Base-by-base conservation (phyloP, 2,329 filamentous ascomycete genomes). In the Fusarium fujikuroi region DNA sequence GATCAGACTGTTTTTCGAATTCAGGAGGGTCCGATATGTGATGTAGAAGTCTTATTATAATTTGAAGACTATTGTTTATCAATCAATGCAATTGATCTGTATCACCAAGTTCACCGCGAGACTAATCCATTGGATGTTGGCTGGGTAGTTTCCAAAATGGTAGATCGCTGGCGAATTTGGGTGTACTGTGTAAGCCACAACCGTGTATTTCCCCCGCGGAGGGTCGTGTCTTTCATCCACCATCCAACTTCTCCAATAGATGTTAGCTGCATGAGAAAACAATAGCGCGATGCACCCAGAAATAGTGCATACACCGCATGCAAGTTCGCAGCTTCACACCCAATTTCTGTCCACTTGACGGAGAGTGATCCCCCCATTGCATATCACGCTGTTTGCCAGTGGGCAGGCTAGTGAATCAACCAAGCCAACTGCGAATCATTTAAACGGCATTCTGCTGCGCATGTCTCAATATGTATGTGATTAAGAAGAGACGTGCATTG, bases 221-320 rank as follows among this genome's bases (percentile, higher is more conserved):
- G 47, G 32, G 47, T 34, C 16, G 18, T 9, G 28, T 58, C 25
- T 34, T 21, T 19, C 28, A 21, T 36, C 37, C n/a, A 37, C 30
- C 34, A 67, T 12, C 23, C 32, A 44, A 32, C 19, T 34, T 44
- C 53, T 47, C 43, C 39, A 28, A 36, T 23, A 34, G 19, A n/a
- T 69, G 34, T 61, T 69, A 65, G 66, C 47, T 74, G 61, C 66
- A 63, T 25, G n/a, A 40, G 15, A 44, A 70, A 25, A 28, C 43
- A 60, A 59, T 52, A 63, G 44, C 50, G 66, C 40, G 32, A 46
- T 66, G 36, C 70, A 34, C 57, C 28, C 34, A 18, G 9, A 36
- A 32, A 46, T 47, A 40, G n/a, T 53, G 50, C 40, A 50, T 42
- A 32, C 36, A 40, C 28, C 47, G 18, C 19, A 42, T 37, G 23